Evolutionary conservation across 257 asterid species (phyloP).

Genomic region (Solanum sitiens): DNA sequence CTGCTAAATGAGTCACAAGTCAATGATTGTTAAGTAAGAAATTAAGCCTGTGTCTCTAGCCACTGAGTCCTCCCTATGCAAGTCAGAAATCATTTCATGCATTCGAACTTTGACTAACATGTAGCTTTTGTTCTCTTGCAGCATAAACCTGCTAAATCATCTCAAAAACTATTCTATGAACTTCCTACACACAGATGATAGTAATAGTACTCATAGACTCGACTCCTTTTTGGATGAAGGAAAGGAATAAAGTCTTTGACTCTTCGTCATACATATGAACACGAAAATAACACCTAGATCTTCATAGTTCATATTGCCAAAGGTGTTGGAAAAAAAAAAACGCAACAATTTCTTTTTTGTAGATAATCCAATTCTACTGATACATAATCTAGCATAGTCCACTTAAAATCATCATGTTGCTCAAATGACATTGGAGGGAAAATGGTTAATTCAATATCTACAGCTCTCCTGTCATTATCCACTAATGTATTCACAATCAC

Average conservation of each 20-base stretch:
- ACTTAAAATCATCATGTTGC: neutral
- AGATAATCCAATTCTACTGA: neutral
- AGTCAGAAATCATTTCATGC: neutral
- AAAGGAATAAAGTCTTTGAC: neutral
- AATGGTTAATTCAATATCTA: neutral
- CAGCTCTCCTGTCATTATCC: neutral
- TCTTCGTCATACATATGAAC: neutral
- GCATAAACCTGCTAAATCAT: neutral
- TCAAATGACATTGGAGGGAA: neutral
- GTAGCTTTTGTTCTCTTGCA: neutral
- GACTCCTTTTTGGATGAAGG: neutral
- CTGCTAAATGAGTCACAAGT: neutral
- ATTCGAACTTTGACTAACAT: neutral
- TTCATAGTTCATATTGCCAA: neutral
- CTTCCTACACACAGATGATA: neutral
- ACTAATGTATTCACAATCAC: neutral
- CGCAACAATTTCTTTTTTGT: neutral
- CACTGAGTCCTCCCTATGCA: neutral
- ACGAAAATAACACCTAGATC: neutral
- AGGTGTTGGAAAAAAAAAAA: neutral
- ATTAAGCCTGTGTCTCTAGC: neutral
- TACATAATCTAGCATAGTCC: neutral
- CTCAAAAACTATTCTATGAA: neutral
- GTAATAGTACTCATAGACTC: neutral
- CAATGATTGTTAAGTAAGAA: neutral